Evolutionary conservation across 352 stramenopile genomes (phyloP), one percentile per base, ranked within the genome.

Genomic region (Phytophthora pluvialis): DNA sequence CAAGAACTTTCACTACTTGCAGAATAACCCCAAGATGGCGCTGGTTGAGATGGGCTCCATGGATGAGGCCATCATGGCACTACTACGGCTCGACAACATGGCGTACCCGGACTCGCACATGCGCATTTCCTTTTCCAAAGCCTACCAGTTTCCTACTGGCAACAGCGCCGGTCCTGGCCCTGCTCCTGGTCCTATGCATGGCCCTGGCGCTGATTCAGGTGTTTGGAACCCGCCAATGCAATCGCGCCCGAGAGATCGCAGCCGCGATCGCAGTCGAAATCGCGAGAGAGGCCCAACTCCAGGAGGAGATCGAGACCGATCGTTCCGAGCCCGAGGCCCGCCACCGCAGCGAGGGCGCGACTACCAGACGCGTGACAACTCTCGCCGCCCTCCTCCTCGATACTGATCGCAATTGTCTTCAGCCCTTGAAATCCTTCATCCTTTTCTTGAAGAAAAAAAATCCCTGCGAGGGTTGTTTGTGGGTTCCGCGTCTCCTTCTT

Each of bases 111-210:
- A 92, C 60, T 88, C 81, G 49, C 73, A 85, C 59, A 85, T 94
- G 69, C 86, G 86, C 52, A 80, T 94, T 43, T 92, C 83, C 40
- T 94, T 94, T 69, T 90, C 84, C 57, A 93, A 89, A 70, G 72
- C 74, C 25, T 87, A 77, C 53, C 73, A 81, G 61, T 77, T 75
- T 43, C 46, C 64, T 53, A 52, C 28, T 18, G 54, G 49, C 15
- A 59, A 64, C 31, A 44, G 49, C 4, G 31, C 50, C 12, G 43
- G 51, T 25, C 31, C 40, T 70, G 54, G 35, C 33, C 43, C 64
- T 65, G 60, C 38, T 54, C 59, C 52, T 67, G 64, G 47, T 67
- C 49, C 60, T 68, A 63, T 69, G 39, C 38, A 59, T 54, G 63
- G 59, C 43, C 48, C 67, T 69, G 73, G 65, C 28, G 59, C 58